phyloP scores from a whole-genome alignment of 768 basidiomycete genomes.

The Termitomyces sp. region DNA sequence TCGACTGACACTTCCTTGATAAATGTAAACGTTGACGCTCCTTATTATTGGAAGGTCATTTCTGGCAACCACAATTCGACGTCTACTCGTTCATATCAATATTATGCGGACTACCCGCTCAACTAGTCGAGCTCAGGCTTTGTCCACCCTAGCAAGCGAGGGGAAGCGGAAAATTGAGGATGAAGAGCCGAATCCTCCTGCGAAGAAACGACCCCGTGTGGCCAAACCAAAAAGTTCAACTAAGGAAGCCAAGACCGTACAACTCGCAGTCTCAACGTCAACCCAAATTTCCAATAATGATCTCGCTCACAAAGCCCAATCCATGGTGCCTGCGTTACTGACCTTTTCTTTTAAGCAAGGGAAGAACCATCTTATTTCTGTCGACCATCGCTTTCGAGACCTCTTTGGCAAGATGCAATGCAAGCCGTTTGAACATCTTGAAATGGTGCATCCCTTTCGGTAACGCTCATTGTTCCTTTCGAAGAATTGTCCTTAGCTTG shows the following conservation, averaged over 20 bases:
- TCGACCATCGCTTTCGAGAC: slow-evolving; percentile 65
- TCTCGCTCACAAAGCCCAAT: slow-evolving; percentile 13
- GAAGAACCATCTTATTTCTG: slow-evolving; percentile 58
- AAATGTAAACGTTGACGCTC: neutral
- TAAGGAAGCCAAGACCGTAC: neutral
- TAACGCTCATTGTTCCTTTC: slow-evolving; percentile 20
- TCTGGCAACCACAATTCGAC: slow-evolving; percentile 1
- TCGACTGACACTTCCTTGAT: neutral
- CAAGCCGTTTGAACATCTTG: slow-evolving; percentile 70
- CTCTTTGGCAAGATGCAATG: slow-evolving; percentile 64
- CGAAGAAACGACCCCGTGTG: slow-evolving; percentile 8
- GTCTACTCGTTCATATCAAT: slow-evolving; percentile 4
- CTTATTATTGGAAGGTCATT: neutral
- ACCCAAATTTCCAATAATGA: slow-evolving; percentile 3
- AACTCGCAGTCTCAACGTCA: slow-evolving; percentile 1
- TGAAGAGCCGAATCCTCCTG: slow-evolving; percentile 2
- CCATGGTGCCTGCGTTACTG: slow-evolving; percentile 62
- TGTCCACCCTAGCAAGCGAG: slow-evolving; percentile 2
- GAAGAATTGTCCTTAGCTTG: neutral
- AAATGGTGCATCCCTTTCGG: slow-evolving; percentile 81
- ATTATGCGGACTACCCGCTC: slow-evolving; percentile 27
- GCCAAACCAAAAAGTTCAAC: neutral
- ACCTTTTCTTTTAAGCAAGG: slow-evolving; percentile 77
- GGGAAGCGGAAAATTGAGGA: slow-evolving; percentile 14
- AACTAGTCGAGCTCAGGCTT: slow-evolving; percentile 18